Conservation (phyloP, 1,284 basidiomycete species). For the Apiotrichum gamsii region DNA sequence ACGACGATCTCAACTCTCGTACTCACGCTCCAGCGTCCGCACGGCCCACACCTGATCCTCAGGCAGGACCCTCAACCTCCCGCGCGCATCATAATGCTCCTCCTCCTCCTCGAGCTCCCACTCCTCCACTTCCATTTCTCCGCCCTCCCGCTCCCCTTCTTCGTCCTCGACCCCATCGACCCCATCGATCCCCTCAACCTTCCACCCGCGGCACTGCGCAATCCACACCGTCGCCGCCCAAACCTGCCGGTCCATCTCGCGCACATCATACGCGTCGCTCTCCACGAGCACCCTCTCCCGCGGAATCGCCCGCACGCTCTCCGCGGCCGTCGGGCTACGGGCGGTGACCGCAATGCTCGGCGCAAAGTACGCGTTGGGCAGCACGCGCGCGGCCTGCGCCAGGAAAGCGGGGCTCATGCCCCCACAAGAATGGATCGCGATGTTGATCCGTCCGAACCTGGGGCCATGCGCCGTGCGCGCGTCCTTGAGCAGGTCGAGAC, state of each 20-base stretch:
- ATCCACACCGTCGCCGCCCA: slow-evolving; percentile 44
- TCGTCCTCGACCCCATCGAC: too few species aligned
- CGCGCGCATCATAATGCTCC: slow-evolving; percentile 15
- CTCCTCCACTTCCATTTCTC: slow-evolving; percentile 23
- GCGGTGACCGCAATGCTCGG: slow-evolving; percentile 48
- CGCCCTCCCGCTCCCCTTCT: too few species aligned
- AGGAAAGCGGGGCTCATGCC: slow-evolving; percentile 20
- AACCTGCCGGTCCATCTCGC: slow-evolving; percentile 27
- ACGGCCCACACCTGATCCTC: slow-evolving; percentile 30
- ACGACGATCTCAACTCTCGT: too few species aligned
- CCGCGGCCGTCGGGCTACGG: slow-evolving; percentile 34
- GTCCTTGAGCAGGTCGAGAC: slow-evolving; percentile 38
- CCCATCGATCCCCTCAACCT: too few species aligned
- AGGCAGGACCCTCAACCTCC: slow-evolving; percentile 1
- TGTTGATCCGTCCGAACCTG: slow-evolving; percentile 36
- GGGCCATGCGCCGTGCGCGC: slow-evolving; percentile 29
- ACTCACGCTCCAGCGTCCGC: slow-evolving; percentile 33
- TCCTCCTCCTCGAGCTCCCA: slow-evolving; percentile 22
- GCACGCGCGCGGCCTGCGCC: slow-evolving; percentile 22
- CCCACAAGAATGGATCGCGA: slow-evolving; percentile 47
- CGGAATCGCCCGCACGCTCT: slow-evolving; percentile 38
- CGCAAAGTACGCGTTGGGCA: slow-evolving; percentile 47
- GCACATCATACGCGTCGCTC: slow-evolving; percentile 44
- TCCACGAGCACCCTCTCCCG: slow-evolving; percentile 47
- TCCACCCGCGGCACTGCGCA: slow-evolving; percentile 35